Base-by-base conservation (phyloP, 2,329 filamentous ascomycete species). In the Ophiocordyceps australis region DNA sequence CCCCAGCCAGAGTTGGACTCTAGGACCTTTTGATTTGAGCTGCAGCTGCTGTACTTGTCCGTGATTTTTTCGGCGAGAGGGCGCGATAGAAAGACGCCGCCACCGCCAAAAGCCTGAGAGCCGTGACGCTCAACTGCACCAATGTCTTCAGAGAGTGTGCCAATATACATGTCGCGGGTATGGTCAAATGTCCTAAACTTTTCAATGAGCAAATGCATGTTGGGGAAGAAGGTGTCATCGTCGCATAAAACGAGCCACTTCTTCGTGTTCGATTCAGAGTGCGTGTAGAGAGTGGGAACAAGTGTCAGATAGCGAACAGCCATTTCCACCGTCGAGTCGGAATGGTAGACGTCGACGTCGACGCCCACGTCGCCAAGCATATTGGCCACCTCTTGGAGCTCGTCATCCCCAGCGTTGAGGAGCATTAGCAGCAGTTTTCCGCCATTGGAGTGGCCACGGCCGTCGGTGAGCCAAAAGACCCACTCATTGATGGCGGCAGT, bases 201-300 rank as follows among this genome's bases (percentile, higher is more conserved):
- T 20, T 62, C 49, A 4, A 61, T 50, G 9, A 74, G 46, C 9
- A 47, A 55, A 27, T 67, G 50, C 42, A 72, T 66, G 30, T 59
- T 69, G 5, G 62, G 58, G 50, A 74, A 74, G 40, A 71, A 74
- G 4, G 69, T 74, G 33, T 74, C 69, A 35, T 74, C 69, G 35
- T 74, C 68, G 39, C 69, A 72, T 10, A 65, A 57, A 10, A 68
- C 65, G 2, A 67, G 54, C 69, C 69, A 74, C 35, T 64, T 67
- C 43, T 59, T 65, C 17, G 41, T 41, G 14, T 38, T 41, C 24
- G 59, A 50, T 3, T 59, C 57, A 3, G 49, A 50, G 34, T 68
- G 62, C 26, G 57, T 56, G 45, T 62, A 69, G 9, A 70, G 45
- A 0, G 56, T 58, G 3, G 64, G 62, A 3, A 66, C 55, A 3